Conservation (phyloP, 345 rosid species). For the Draba incana region DNA sequence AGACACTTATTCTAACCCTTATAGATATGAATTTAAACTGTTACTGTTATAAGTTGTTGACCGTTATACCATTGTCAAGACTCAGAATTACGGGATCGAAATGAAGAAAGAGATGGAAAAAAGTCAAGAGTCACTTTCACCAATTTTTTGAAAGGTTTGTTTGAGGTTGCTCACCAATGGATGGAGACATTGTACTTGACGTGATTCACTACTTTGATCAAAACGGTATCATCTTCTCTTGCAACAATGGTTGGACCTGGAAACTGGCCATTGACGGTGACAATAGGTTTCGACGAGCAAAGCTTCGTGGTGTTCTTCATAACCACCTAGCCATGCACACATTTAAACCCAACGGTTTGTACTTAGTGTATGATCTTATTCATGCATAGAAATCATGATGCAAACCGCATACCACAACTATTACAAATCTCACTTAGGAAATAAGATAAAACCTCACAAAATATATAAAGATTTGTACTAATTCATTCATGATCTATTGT, state of each 20-base stretch:
- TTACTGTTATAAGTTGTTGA: background rate
- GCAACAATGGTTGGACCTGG: constrained; percentile 89
- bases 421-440: background rate
- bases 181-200: constrained; percentile 84
- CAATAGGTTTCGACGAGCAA: constrained; percentile 79
- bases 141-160: constrained; percentile 15
- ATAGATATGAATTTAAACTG: too few relatives aligned
- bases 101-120: constrained; percentile 58
- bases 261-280: constrained; percentile 75
- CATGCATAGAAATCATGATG: constrained; percentile 18
- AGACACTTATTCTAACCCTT: too few relatives aligned
- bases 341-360: constrained; percentile 21
- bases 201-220: constrained; percentile 73
- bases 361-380: background rate
- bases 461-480: background rate
- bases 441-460: background rate
- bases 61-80: background rate
- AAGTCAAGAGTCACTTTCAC: background rate
- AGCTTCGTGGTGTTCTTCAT: constrained; percentile 58
- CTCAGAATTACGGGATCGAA: background rate
- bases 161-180: constrained; percentile 68
- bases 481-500: background rate
- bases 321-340: constrained; percentile 56
- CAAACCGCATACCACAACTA: background rate
- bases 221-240: constrained; percentile 78